Base-by-base conservation (phyloP, 2,329 filamentous ascomycete genomes). In the Diaporthe helianthi region DNA sequence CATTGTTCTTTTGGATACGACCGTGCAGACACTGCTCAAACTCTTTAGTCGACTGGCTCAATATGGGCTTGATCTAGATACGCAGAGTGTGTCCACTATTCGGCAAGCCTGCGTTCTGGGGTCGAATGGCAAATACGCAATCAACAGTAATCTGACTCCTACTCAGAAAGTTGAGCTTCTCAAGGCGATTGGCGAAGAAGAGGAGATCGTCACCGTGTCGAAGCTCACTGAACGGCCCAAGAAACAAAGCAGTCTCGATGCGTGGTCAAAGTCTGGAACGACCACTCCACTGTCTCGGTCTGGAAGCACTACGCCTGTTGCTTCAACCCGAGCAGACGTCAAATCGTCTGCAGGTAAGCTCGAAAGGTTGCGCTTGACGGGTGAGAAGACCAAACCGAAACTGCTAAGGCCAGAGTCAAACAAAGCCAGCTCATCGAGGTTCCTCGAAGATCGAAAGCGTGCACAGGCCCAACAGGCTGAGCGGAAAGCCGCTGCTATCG, bases 91-190 rank as follows among this genome's bases (percentile, higher is more conserved):
- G 33, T 81, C 83, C 38, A 89, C 87, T 73, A 89, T 95, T 73
- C 85, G 87, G 67, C 89, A 90, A 75, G 89, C 90, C 46, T 89
- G 92, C 70, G 83, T 92, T 68, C 88, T 87, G 71, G 85, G 85
- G 69, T 81, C 85, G 44, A 80, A 83, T 65, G 85, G 88, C 77
- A 81, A 84, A 76, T 86, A 87, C 71, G 80, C 85, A 24, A 87
- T 90, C 73, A 90, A 88, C 75, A 97, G 94, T 2, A 97, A 97
- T 74, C 82, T 98, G 73, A 92, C 87, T 15, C 87, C 88, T 44
- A 90, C 92, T 68, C 94, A 98, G 77, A 93, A 94, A 73, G 95
- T 94, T 13, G 93, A 97, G 79, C 83, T 98, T 44, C 81, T 89
- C 63, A 86, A 88, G 75, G 88, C 87, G 10, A 79, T 91, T 19